phyloP scores from a whole-genome alignment of 2,329 filamentous ascomycete species.

The Sclerotiophoma versabilis region DNA sequence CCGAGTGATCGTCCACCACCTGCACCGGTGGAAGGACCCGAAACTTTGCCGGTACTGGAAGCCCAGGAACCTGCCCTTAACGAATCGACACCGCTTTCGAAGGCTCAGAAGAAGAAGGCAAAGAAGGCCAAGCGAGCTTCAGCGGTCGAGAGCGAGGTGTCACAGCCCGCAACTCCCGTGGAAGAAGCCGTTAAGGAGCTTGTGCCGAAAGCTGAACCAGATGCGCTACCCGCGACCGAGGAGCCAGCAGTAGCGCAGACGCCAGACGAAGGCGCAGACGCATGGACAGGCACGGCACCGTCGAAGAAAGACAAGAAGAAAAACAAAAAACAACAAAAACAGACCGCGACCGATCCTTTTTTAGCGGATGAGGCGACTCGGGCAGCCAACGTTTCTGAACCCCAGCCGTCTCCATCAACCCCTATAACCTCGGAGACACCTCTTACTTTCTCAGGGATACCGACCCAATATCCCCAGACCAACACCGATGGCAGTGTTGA shows the following conservation, averaged over 20 bases:
- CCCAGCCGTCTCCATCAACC: constrained; percentile 39
- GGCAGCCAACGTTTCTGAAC: constrained; percentile 42
- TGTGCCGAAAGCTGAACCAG: constrained; percentile 4
- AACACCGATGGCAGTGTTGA: constrained; percentile 35
- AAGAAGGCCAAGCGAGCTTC: constrained; percentile 38
- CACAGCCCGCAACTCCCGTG: constrained; percentile 17
- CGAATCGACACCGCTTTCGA: constrained; percentile 27
- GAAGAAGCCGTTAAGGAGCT: constrained; percentile 16
- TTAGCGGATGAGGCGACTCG: constrained; percentile 44
- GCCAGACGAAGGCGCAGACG: constrained; percentile 17
- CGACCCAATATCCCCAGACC: constrained; percentile 37
- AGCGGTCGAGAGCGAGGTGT: constrained; percentile 19
- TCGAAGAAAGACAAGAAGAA: constrained; percentile 30
- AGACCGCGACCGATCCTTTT: constrained; percentile 34
- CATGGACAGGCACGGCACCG: constrained; percentile 4
- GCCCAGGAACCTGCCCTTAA: neutral
- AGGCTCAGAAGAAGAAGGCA: constrained; percentile 39
- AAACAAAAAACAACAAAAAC: constrained; percentile 27
- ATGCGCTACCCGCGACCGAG: neutral
- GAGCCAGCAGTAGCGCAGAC: constrained; percentile 3
- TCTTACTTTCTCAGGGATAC: constrained; percentile 39
- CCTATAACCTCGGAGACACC: constrained; percentile 40
- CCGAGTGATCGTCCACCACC: constrained; percentile 11
- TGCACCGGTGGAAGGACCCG: constrained; percentile 5
- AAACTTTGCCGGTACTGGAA: neutral